Percentiles rank a stretch among this genome's conserved stretches.
phyloP scores from a whole-genome alignment of 345 rosid genomes.

The Hibiscus tridactylites region DNA sequence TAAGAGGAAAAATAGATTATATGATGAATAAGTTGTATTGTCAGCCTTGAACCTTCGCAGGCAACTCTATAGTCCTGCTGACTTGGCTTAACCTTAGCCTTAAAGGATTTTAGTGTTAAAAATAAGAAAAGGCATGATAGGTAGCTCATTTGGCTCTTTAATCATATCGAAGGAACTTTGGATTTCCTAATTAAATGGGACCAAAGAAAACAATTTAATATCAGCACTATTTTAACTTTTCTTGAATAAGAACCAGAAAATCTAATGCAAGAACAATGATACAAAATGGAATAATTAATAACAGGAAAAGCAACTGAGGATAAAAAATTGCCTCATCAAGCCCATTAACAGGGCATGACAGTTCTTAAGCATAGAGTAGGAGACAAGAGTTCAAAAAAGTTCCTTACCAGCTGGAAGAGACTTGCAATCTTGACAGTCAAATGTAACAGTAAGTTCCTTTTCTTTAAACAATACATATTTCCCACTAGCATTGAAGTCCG shows the following conservation, averaged over 20 bases:
- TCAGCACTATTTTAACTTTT: not conserved
- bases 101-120: not conserved
- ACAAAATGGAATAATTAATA: not conserved
- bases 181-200: not conserved
- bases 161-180: not conserved
- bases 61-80: not conserved
- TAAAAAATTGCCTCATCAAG: not conserved
- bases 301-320: not conserved
- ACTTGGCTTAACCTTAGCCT: not conserved
- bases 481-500: slow-evolving; percentile 58
- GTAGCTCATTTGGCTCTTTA: not conserved
- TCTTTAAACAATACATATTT: slow-evolving; percentile 37
- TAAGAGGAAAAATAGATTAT: not conserved
- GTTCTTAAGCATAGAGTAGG: not conserved
- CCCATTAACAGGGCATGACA: not conserved
- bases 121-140: too few relatives aligned
- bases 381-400: not conserved
- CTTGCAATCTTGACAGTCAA: slow-evolving; percentile 51
- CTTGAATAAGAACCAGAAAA: not conserved
- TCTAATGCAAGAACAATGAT: not conserved
- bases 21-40: not conserved
- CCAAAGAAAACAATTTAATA: not conserved
- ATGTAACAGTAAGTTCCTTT: slow-evolving; percentile 58
- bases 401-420: slow-evolving; percentile 41
- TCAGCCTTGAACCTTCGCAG: not conserved